Conservation (phyloP, 2,329 filamentous ascomycete species). For the Calonectria crousiana region DNA sequence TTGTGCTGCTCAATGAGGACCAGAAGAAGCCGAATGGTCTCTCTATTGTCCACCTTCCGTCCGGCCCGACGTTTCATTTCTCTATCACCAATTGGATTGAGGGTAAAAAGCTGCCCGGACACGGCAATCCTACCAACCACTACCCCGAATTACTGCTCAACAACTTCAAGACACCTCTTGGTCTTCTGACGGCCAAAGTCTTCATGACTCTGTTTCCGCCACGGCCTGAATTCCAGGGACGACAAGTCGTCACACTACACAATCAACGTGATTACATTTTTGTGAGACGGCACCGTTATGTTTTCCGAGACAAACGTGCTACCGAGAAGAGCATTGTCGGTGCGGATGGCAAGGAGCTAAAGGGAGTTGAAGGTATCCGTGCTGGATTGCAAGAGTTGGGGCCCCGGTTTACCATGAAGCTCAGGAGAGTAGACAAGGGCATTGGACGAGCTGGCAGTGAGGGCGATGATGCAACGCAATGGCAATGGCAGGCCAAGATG, state of each 20-base stretch:
- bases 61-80: constrained; percentile 94
- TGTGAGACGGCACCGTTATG: constrained; percentile 87
- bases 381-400: constrained; percentile 92
- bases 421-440: constrained; percentile 91
- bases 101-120: constrained; percentile 87
- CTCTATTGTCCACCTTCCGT: constrained; percentile 85
- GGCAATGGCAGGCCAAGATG: constrained; percentile 97
- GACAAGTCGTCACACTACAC: constrained; percentile 92
- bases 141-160: constrained; percentile 92
- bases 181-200: constrained; percentile 86
- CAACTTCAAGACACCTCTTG: constrained; percentile 93
- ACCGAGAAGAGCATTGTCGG: constrained; percentile 90
- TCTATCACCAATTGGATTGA: constrained; percentile 91
- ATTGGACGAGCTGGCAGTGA: constrained; percentile 77
- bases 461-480: constrained; percentile 83
- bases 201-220: constrained; percentile 75
- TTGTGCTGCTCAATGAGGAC: constrained; percentile 90
- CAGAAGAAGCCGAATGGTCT: constrained; percentile 86
- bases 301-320: constrained; percentile 88
- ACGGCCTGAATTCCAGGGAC: constrained; percentile 83
- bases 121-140: constrained; percentile 89
- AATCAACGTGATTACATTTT: constrained; percentile 99
- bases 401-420: constrained; percentile 80
- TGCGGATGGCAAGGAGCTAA: constrained; percentile 84
- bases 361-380: constrained; percentile 86